Percentiles rank a stretch among this genome's conserved stretches.
Evolutionary conservation across 176 grass and related monocot species (phyloP).

Genomic region (Coix lacrymajobi): DNA sequence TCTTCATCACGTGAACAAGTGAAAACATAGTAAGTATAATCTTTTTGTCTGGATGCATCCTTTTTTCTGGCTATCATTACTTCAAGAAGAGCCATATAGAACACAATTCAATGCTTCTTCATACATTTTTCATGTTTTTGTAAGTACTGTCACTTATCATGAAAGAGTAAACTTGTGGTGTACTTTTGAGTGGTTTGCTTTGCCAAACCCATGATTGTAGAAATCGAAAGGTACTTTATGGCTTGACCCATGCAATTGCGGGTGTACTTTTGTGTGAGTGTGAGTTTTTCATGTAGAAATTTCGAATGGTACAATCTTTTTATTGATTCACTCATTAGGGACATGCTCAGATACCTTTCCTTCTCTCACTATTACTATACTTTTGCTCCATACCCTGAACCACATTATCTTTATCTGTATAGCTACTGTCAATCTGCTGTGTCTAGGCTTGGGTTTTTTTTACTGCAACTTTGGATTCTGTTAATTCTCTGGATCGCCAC

Average conservation of each 20-base stretch:
- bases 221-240: not conserved
- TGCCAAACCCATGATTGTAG: not conserved
- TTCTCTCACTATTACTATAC: not conserved
- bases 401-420: not conserved
- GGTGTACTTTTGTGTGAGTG: not conserved
- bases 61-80: not conserved
- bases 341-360: not conserved
- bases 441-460: not conserved
- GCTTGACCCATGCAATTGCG: not conserved
- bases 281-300: not conserved
- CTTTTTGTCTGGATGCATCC: not conserved
- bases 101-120: not conserved
- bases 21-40: not conserved
- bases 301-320: not conserved
- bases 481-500: not conserved
- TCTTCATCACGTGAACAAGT: not conserved
- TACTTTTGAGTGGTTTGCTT: not conserved
- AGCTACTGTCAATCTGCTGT: not conserved
- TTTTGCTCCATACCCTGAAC: not conserved
- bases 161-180: not conserved
- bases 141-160: not conserved
- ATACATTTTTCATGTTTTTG: not conserved
- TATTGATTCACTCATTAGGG: not conserved
- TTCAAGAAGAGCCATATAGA: not conserved
- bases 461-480: not conserved